These are phyloP conservation scores for Aspergillus sp. DNA, from an alignment of 2,329 filamentous ascomycete species.

Conservation along the genomic window DNA sequence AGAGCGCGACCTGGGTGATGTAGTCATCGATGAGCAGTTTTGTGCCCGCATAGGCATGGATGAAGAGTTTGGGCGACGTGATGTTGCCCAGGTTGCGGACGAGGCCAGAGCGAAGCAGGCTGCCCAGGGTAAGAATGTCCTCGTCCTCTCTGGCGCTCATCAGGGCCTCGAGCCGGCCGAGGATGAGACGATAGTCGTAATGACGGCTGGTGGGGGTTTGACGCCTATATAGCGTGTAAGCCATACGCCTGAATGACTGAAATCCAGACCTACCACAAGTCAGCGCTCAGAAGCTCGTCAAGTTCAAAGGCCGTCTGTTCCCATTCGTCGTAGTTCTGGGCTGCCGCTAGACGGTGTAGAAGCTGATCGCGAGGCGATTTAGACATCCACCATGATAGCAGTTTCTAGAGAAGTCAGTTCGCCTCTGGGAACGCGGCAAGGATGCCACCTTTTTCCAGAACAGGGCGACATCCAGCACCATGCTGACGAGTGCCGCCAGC, in stretches of 20 bases:
- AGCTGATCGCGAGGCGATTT: conserved; percentile 58
- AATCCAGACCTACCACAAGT: conserved; percentile 54
- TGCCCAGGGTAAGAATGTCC: conserved; percentile 66
- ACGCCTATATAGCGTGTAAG: conserved; percentile 49
- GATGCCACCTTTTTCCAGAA: conserved; percentile 54
- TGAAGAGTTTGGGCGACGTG: conserved; percentile 69
- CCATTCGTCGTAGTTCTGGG: conserved; percentile 74
- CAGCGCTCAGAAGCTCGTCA: conserved; percentile 71
- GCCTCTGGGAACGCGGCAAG: neutral
- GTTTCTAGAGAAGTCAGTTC: conserved; percentile 43
- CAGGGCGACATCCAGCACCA: conserved; percentile 51
- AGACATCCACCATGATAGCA: conserved; percentile 57
- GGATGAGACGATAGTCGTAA: conserved; percentile 81
- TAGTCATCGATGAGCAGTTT: conserved; percentile 90
- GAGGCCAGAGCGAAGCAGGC: conserved; percentile 65
- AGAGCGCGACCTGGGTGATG: conserved; percentile 70
- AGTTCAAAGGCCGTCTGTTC: conserved; percentile 71
- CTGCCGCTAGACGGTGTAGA: conserved; percentile 55
- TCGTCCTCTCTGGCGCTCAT: conserved; percentile 59
- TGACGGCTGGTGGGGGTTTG: conserved; percentile 69
- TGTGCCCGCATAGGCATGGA: conserved; percentile 75
- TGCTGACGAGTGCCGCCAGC: conserved; percentile 40
- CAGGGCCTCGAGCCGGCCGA: conserved; percentile 63
- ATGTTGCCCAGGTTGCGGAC: conserved; percentile 89
- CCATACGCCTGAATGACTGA: neutral